Evolutionary conservation across 2,329 filamentous ascomycete genomes (phyloP), one percentile per base, ranked within the genome.

Genomic region (Fusarium euwallaceae): DNA sequence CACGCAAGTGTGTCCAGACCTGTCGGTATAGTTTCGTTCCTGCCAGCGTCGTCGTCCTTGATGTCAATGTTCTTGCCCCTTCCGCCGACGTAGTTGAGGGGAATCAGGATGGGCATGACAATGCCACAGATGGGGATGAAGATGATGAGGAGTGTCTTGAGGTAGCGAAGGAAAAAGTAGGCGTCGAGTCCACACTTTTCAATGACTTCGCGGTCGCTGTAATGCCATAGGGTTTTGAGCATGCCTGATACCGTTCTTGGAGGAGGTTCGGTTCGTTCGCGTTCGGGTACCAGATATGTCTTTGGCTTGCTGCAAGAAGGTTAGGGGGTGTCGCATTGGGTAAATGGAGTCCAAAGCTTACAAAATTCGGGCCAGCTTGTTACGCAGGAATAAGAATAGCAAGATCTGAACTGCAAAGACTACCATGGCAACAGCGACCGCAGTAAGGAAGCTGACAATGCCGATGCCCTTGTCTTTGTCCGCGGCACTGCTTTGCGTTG

Each of bases 111-210:
- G 0, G 97, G 97, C 64, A 98, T 87, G 32, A 97, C 92, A 61
- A 98, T 80, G 29, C 90, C 76, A 14, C 93, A 91, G 66, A 98
- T 91, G 2, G 97, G 95, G 43, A 97, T 85, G 81, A 99, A 98
- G 72, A 99, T 97, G 80, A 98, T 92, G 51, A 98, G 89, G 6
- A 98, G 90, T 82, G 80, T 89, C 74, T 89, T 89, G 16, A 91
- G 89, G 80, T 98, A 99, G 72, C 97, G 93, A 1, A 99, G 88
- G 82, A 99, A 99, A 86, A 98, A 98, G 84, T 98, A 99, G 79
- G 96, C 95, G 81, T 99, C 97, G 11, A 99, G 89, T 20, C 97
- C 97, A 77, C 96, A 98, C 83, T 98, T 97, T 63, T 96, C 93
- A 78, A 99, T 97, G 76, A 99, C 91, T 77, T 97, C 94, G 14